Evolutionary conservation across 768 basidiomycete genomes (phyloP), one percentile per base, ranked within the genome.

Genomic region (Kwoniella shandongensis): DNA sequence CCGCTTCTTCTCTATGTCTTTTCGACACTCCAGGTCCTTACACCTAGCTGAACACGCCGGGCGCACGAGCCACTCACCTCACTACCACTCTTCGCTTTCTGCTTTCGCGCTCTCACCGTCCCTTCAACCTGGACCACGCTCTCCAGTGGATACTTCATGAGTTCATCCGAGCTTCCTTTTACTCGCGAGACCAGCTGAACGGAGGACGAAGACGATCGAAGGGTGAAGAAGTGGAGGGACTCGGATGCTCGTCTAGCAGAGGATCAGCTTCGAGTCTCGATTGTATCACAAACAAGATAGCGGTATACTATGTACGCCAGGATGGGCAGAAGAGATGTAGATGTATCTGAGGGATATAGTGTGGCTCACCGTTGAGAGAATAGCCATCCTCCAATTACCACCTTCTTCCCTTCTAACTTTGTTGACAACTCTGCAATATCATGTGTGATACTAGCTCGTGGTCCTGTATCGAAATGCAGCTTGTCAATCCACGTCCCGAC

Each of bases 371-470:
- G 84, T 78, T 86, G 87, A 54, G 85, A 83, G 65, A 88, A 84
- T 56, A 94, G 79, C 86, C 87, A 89, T 30, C 92, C 92, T 22
- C 86, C 81, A 32, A 97, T 79, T 57, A 87, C 81, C 59, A 92
- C 89, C 57, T 70, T 70, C 17, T 77, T 63, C 62, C 85, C 88
- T 49, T 78, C 82, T 70, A 85, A 79, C 23, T 73, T 66, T 30
- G 79, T 66, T 57, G 81, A 78, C 55, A 91, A 79, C 7, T 83
- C 77, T 29, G 81, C 84, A 68, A 87, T 88, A 29, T 75, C 76
- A 73, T 90, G 88, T 1, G 88, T 86, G 12, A 65, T 59, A 3
- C 44, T 30, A 2, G 66, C 32, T 35, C 73, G 56, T 13, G 70
- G 65, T 3, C 76, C 76, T 73, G 48, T 11, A 29, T 27, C 13